Conservation (phyloP, 2,329 filamentous ascomycete species). For the Drechslerella dactyloides region DNA sequence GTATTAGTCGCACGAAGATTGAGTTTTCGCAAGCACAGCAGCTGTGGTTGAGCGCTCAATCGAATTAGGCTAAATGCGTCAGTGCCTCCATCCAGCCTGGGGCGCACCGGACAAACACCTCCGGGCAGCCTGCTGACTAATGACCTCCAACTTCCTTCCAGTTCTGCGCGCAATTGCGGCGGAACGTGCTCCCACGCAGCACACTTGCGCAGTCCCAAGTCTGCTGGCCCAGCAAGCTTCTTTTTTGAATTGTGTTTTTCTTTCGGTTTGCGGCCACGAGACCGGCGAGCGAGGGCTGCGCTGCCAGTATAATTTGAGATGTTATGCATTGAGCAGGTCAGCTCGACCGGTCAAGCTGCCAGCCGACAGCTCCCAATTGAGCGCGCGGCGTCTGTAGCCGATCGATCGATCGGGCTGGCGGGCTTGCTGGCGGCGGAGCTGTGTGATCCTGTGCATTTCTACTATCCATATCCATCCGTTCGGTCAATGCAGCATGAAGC, state of each 20-base stretch:
- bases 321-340: conserved; percentile 47
- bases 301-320: conserved; percentile 19
- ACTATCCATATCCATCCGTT: no score
- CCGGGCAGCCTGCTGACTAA: no score
- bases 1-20: no score
- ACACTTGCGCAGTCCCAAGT: no score
- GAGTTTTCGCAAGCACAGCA: no score
- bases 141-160: background rate
- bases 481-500: no score
- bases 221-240: no score
- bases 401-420: conserved; percentile 9
- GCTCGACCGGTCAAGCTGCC: conserved; percentile 37
- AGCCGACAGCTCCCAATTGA: background rate
- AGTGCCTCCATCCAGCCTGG: no score
- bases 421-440: background rate
- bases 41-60: no score
- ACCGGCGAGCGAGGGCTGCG: conserved; percentile 12
- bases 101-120: no score
- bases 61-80: no score
- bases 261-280: conserved; percentile 36
- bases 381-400: background rate
- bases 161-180: conserved; percentile 10
- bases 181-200: conserved; percentile 1
- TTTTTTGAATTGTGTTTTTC: no score
- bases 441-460: background rate